Base-by-base conservation (phyloP, 1,284 basidiomycete species). In the Uromyces viciae-fabae region DNA sequence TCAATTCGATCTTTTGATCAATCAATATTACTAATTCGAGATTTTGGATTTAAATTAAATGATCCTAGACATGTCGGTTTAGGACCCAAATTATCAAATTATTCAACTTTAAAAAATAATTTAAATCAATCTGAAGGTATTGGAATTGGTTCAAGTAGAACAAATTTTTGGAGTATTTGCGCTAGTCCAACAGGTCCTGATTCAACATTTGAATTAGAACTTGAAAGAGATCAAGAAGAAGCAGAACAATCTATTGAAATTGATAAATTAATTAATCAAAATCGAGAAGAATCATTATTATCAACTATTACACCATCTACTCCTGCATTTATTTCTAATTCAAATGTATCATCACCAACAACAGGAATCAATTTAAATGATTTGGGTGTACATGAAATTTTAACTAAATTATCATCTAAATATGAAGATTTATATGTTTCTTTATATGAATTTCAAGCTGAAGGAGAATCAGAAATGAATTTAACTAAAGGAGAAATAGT, bases 401-500 rank as follows among this genome's bases (percentile, higher is more conserved):
- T 73, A 8, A 73, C 28, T 28, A 36, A 36, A 42, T 36, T 73
- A 36, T 54, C 52, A 1, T 3, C 52, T 1, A 73, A 58, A 25
- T 49, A 33, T n/a, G 49, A 40, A n/a, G 56, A 73, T 36, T 38
- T 78, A 3, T 78, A 56, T 19, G 69, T 80, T 5, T 69, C 77
- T 0, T 15, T 80, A 14, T 80, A 80, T 25, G 77, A 80, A 25
- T 80, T 80, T 22, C 19, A 25, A 42, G 66, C 77, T 14, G 77
- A 80, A 36, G 68, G 54, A 3, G 66, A 64, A 33, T 58, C 52
- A 28, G 77, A 80, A 38, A 80, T 80, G 69, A 58, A 72, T 17
- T 54, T 80, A 8, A 15, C 31, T 19, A 69, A 71, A 33, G 77
- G 77, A 19, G 77, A 80, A 31, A 72, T 80, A 11, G 68, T 80